phyloP scores from a whole-genome alignment of 163 green algal species.

The Volvox carteri region DNA sequence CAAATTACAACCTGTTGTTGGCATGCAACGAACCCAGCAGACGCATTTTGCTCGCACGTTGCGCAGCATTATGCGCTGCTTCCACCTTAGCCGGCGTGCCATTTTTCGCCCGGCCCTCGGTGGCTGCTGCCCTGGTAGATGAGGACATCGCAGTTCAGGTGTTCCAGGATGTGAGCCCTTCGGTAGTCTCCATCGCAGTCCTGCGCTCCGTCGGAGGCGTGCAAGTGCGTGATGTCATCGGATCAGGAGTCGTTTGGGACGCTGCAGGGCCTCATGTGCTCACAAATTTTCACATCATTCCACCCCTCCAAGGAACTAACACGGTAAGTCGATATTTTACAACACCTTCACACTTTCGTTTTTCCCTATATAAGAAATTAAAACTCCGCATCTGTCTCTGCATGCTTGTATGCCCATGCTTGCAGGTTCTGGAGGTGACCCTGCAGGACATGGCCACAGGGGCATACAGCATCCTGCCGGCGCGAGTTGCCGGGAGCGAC shows the following conservation, averaged over 20 bases:
- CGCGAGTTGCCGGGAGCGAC: slow-evolving; percentile 66
- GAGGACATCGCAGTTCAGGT: neutral
- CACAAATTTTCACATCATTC: slow-evolving; percentile 31
- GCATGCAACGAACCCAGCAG: neutral
- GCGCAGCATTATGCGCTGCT: neutral
- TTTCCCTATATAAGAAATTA: no score
- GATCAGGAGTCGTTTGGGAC: slow-evolving; percentile 39
- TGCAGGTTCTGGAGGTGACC: slow-evolving; percentile 33
- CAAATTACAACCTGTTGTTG: neutral
- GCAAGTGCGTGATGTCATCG: neutral
- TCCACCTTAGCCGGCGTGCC: neutral
- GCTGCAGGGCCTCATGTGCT: neutral
- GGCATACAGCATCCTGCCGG: neutral
- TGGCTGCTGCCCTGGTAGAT: neutral
- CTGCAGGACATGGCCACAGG: neutral
- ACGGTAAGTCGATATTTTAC: slow-evolving; percentile 14
- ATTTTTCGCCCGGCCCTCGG: neutral
- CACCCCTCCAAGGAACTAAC: neutral
- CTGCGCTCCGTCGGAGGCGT: neutral
- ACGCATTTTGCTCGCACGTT: neutral
- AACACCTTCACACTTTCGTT: no score
- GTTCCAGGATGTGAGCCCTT: neutral
- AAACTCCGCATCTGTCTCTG: no score
- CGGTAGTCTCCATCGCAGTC: slow-evolving; percentile 15
- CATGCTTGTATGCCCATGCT: no score